Evolutionary conservation across 1,139 yeast species (phyloP).

Genomic region (Pichia sp.): DNA sequence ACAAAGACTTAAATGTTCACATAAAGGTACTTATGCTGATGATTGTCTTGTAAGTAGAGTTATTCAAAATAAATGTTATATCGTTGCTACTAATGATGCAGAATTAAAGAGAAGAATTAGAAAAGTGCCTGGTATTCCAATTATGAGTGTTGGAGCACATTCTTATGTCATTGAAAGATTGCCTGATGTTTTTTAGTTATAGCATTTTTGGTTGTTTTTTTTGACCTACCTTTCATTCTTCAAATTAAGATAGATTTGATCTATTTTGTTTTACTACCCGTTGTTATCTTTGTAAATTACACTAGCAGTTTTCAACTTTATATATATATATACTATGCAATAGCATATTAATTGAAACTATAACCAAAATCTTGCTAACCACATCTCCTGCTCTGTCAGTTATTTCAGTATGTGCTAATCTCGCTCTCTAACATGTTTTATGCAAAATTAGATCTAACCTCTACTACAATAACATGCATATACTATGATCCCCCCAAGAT

Average conservation of each 20-base stretch:
- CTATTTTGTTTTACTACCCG: neutral
- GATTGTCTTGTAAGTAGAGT: conserved; percentile 92
- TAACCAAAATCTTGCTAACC: no score
- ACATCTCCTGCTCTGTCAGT: no score
- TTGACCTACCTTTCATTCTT: neutral
- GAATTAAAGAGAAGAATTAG: conserved; percentile 88
- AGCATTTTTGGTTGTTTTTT: no score
- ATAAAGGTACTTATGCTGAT: conserved; percentile 96
- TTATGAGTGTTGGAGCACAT: conserved; percentile 93
- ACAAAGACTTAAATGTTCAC: conserved; percentile 79
- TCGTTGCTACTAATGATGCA: conserved; percentile 98
- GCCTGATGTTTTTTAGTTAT: conserved; percentile 76
- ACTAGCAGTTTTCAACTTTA: no score
- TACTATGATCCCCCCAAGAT: no score
- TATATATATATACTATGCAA: no score
- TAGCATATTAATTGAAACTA: no score
- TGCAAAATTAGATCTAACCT: no score
- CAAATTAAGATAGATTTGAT: neutral
- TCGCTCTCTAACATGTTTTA: no score
- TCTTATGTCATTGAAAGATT: conserved; percentile 87
- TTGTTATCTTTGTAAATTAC: neutral
- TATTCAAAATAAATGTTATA: conserved; percentile 91
- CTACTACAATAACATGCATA: no score
- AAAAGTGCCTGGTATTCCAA: conserved; percentile 94
- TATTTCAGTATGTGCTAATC: no score